Evolutionary conservation across 768 basidiomycete genomes (phyloP).

Genomic region (Auriscalpium microsporum): DNA sequence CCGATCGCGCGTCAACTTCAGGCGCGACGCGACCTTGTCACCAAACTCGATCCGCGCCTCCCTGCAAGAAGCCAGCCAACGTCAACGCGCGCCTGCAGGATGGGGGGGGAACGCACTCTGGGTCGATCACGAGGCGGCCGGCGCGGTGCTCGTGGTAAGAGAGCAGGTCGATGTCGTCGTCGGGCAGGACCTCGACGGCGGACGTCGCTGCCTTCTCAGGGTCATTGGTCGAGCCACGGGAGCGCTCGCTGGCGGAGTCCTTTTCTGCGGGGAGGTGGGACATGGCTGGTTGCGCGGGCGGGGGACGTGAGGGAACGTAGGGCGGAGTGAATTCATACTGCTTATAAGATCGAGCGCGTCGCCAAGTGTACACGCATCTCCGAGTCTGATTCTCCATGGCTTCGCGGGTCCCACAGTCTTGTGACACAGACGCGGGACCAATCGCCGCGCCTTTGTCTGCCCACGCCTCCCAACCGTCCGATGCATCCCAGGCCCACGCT

Average conservation of each 20-base stretch:
- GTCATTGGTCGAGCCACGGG: not conserved
- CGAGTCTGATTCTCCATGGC: too few species aligned
- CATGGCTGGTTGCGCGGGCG: too few species aligned
- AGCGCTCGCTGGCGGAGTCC: not conserved
- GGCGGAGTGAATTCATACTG: too few species aligned
- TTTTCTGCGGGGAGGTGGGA: not conserved
- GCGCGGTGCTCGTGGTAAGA: slow-evolving; percentile 45
- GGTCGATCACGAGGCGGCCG: slow-evolving; percentile 53
- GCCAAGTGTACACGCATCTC: too few species aligned
- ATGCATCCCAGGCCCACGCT: too few species aligned
- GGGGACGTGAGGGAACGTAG: too few species aligned
- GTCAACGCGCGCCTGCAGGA: not conserved
- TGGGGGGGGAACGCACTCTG: slow-evolving; percentile 33
- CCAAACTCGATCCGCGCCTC: slow-evolving; percentile 58
- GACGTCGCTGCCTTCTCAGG: not conserved
- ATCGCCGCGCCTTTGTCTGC: too few species aligned
- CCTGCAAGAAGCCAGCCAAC: slow-evolving; percentile 19
- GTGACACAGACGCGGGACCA: too few species aligned
- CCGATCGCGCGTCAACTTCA: slow-evolving; percentile 50
- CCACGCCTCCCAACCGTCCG: too few species aligned
- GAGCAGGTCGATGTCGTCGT: slow-evolving; percentile 23
- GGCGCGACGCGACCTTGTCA: slow-evolving; percentile 38
- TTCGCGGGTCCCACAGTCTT: too few species aligned
- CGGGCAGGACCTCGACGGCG: not conserved
- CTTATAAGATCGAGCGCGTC: too few species aligned